Evolutionary conservation across 371 early-diverging fungal species (phyloP).

Genomic region (Rhizomucor pusillus): DNA sequence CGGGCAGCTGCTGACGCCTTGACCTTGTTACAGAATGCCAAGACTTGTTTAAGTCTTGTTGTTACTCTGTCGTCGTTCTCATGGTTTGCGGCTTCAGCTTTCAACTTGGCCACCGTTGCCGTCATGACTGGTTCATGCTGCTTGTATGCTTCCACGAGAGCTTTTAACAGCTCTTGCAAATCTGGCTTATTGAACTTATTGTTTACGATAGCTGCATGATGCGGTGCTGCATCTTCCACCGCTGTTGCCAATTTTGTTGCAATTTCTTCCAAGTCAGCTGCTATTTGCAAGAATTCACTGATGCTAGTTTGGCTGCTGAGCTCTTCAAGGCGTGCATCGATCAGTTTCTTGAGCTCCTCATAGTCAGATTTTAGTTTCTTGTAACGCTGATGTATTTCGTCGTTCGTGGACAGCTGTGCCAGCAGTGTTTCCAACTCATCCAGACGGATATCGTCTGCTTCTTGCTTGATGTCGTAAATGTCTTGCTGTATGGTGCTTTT

Average conservation of each 20-base stretch:
- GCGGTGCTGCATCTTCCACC: slow-evolving; percentile 42
- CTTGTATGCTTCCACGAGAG: slow-evolving; percentile 48
- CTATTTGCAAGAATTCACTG: slow-evolving; percentile 25
- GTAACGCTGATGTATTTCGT: slow-evolving; percentile 18
- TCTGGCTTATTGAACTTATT: slow-evolving; percentile 43
- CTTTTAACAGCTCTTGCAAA: slow-evolving; percentile 43
- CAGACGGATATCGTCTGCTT: slow-evolving; percentile 12
- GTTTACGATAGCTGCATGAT: slow-evolving; percentile 31
- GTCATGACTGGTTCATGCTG: slow-evolving; percentile 36
- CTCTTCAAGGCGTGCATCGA: slow-evolving; percentile 28
- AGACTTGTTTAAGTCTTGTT: slow-evolving; percentile 32
- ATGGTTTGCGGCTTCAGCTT: slow-evolving; percentile 26
- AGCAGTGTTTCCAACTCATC: slow-evolving; percentile 23
- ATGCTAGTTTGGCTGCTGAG: slow-evolving; percentile 28
- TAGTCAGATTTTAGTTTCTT: slow-evolving; percentile 14
- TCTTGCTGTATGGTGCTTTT: slow-evolving; percentile 24
- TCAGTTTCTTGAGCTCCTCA: slow-evolving; percentile 15
- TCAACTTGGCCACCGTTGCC: slow-evolving; percentile 29
- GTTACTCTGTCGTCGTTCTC: slow-evolving; percentile 37
- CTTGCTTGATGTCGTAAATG: slow-evolving; percentile 26
- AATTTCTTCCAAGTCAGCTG: slow-evolving; percentile 34
- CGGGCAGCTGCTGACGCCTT: slow-evolving; percentile 26
- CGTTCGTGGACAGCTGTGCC: slow-evolving; percentile 9
- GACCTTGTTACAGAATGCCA: slow-evolving; percentile 43
- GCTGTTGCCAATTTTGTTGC: slow-evolving; percentile 26